Evolutionary conservation across 495 filamentous ascomycete genomes (phyloP).

Genomic region (Tuber umbilicatum): DNA sequence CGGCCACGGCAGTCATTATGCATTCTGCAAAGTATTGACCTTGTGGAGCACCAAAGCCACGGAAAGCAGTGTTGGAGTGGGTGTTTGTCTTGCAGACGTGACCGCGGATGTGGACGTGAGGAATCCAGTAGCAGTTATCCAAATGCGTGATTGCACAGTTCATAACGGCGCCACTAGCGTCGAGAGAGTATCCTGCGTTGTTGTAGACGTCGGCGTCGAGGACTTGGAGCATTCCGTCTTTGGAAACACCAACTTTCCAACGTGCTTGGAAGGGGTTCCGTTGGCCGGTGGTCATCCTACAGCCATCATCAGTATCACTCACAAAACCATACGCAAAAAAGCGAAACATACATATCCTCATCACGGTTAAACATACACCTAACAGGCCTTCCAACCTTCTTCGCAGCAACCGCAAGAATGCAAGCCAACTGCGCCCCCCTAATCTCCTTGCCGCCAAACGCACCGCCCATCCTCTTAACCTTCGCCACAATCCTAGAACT

Average conservation of each 20-base stretch:
- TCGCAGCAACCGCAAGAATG: constrained; percentile 45
- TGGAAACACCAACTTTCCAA: constrained; percentile 46
- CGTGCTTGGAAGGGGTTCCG: constrained; percentile 45
- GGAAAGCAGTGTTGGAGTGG: constrained; percentile 46
- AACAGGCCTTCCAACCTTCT: constrained; percentile 44
- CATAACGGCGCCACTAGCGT: constrained; percentile 46
- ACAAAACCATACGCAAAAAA: not conserved
- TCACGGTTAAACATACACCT: constrained; percentile 47
- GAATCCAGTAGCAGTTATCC: constrained; percentile 45
- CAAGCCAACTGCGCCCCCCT: constrained; percentile 43
- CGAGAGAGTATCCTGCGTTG: constrained; percentile 45
- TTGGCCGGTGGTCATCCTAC: constrained; percentile 44
- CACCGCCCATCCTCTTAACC: constrained; percentile 46
- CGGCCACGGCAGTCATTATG: constrained; percentile 45
- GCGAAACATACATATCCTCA: constrained; percentile 46
- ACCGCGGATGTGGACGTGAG: constrained; percentile 44
- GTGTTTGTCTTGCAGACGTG: constrained; percentile 46
- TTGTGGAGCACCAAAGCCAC: constrained; percentile 46
- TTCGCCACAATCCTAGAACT: constrained; percentile 45
- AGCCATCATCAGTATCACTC: constrained; percentile 2
- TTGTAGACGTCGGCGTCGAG: constrained; percentile 45
- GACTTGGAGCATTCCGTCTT: constrained; percentile 44
- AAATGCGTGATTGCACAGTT: constrained; percentile 45
- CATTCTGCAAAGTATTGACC: constrained; percentile 45
- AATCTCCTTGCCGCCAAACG: constrained; percentile 46